Conservation (phyloP, 345 rosid genomes). For the Linum tenue region DNA sequence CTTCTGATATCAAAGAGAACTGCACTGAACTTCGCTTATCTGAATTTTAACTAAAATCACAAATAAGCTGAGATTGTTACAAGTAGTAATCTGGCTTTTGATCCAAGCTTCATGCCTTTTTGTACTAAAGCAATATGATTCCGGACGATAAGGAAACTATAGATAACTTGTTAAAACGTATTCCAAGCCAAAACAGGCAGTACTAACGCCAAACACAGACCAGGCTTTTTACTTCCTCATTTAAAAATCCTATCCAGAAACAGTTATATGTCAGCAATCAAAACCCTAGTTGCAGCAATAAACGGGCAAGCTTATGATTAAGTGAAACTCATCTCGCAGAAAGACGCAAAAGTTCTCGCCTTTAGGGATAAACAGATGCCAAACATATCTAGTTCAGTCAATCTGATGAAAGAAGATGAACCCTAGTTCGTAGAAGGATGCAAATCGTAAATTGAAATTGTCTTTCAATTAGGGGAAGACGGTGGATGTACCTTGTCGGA, state of each 20-base stretch:
- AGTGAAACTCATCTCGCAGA: not conserved
- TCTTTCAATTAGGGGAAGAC: not conserved
- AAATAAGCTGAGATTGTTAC: too few species aligned
- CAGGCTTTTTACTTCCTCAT: not conserved
- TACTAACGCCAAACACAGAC: too few species aligned
- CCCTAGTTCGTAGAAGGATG: not conserved
- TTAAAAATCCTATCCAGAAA: not conserved
- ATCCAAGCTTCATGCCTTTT: not conserved
- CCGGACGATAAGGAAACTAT: too few species aligned
- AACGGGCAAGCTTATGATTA: not conserved
- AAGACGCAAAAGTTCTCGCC: too few species aligned
- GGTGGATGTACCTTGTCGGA: slow-evolving; percentile 64
- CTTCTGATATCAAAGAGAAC: not conserved
- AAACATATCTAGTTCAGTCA: not conserved
- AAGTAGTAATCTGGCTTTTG: too few species aligned
- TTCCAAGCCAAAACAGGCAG: too few species aligned
- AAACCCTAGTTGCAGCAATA: not conserved
- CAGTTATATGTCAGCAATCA: too few species aligned
- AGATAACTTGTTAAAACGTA: too few species aligned
- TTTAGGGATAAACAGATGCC: too few species aligned
- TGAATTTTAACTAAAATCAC: too few species aligned
- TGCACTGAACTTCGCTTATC: too few species aligned
- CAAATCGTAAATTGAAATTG: too few species aligned
- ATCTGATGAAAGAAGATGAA: not conserved
- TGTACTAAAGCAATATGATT: not conserved